Percentiles rank a stretch among this genome's conserved stretches.
These are phyloP conservation scores for Verticillium albo-atrum DNA, from an alignment of 2,329 filamentous ascomycete genomes.

Conservation along the genomic window DNA sequence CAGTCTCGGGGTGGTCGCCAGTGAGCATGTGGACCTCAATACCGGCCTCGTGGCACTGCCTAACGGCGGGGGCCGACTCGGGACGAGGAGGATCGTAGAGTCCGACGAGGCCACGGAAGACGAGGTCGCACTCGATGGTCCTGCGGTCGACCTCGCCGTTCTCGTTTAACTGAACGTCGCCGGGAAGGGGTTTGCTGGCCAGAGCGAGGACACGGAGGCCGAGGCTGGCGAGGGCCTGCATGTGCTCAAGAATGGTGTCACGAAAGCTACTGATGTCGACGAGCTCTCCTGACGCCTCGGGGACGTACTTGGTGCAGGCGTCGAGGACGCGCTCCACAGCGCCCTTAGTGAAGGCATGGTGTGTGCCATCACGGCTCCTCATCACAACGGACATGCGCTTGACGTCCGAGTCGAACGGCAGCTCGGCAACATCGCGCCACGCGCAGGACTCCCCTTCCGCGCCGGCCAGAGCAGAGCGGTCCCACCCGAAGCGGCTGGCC, in stretches of 20 bases:
- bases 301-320: constrained; percentile 43
- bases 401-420: constrained; percentile 11
- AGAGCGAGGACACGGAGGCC: constrained; percentile 65
- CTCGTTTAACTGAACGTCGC: constrained; percentile 22
- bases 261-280: constrained; percentile 44
- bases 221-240: constrained; percentile 57
- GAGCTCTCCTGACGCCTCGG: constrained; percentile 20
- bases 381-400: constrained; percentile 12
- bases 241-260: constrained; percentile 55
- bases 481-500: constrained; percentile 56
- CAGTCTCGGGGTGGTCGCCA: constrained; percentile 55
- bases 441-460: constrained; percentile 32
- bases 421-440: constrained; percentile 52
- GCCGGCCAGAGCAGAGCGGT: constrained; percentile 37
- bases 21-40: constrained; percentile 59
- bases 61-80: constrained; percentile 52
- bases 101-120: constrained; percentile 9
- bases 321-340: constrained; percentile 65
- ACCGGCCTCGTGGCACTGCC: constrained; percentile 48
- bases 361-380: constrained; percentile 6
- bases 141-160: neutral
- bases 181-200: constrained; percentile 40
- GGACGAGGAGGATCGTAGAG: constrained; percentile 56
- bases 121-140: constrained; percentile 5
- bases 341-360: constrained; percentile 51